Evolutionary conservation across 140 eudicot genomes (phyloP), one percentile per base, ranked within the genome.

Genomic region (Bidens hawaiensis): DNA sequence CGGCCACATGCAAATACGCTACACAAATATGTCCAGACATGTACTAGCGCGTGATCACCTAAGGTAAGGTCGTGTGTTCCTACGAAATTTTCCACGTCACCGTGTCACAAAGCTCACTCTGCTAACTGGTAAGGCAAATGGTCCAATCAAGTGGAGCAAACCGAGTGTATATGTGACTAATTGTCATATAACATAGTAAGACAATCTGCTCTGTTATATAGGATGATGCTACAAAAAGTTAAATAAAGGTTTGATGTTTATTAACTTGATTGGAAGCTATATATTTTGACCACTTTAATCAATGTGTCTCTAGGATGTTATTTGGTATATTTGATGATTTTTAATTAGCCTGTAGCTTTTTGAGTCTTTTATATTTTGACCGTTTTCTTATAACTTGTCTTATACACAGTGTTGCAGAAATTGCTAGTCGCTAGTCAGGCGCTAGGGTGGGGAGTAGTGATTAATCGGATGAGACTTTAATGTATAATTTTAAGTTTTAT

Each of bases 121-220:
- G 67, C 28, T 49, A 34, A 72, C 17, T 4, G 25, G 43, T 55
- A 53, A 53, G 46, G 60, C 64, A 62, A 27, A 26, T 40, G 4
- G 6, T 62, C 22, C 19, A 12, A 51, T 62, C 1, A 9, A 41
- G 46, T 36, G 26, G 33, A 22, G 60, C 9, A 10, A 14, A 64
- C 25, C 25, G 3, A 53, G 49, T 62, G 71, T 59, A 28, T 30
- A 22, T 27, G 28, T 10, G 42, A 38, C 64, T 26, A 42, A 26
- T 54, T 16, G 48, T 55, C 23, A 0, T 13, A 4, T 36, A 27
- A 7, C 19, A 14, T 22, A n/a, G n/a, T n/a, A 13, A 15, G 26
- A 47, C 12, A 18, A 52, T 33, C 23, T 22, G 25, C 24, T 23
- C 25, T 38, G 38, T 16, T 33, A 22, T 50, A 58, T 50, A 64